Conservation (phyloP, 2,329 filamentous ascomycete species). For the Coleophoma crateriformis region DNA sequence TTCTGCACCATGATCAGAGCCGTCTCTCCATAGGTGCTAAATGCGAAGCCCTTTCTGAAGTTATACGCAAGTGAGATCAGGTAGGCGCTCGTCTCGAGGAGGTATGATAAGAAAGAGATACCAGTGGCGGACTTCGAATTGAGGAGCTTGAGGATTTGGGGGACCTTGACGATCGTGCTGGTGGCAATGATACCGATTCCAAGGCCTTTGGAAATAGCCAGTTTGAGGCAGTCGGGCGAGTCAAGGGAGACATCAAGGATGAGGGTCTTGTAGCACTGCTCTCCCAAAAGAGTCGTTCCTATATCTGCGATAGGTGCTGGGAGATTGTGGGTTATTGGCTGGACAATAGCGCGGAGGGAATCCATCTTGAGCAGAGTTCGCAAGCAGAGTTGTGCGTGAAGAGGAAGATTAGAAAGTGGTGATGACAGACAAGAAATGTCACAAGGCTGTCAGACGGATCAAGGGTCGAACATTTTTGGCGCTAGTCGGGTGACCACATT, state of each 20-base stretch:
- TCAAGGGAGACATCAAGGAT: slow-evolving; percentile 78
- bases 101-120: slow-evolving; percentile 83
- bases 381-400: not conserved
- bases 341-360: slow-evolving; percentile 51
- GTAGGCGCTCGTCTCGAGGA: slow-evolving; percentile 84
- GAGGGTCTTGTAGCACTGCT: slow-evolving; percentile 78
- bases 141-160: slow-evolving; percentile 91
- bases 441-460: not conserved
- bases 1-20: slow-evolving; percentile 90
- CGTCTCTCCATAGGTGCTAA: slow-evolving; percentile 95
- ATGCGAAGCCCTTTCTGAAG: slow-evolving; percentile 83
- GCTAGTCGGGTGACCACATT: not conserved
- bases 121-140: slow-evolving; percentile 75
- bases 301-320: slow-evolving; percentile 70
- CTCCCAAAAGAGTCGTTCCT: slow-evolving; percentile 74
- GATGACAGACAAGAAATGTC: not conserved
- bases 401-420: not conserved
- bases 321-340: slow-evolving; percentile 66
- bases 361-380: slow-evolving; percentile 43
- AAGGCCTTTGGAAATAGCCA: slow-evolving; percentile 86
- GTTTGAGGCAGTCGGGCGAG: slow-evolving; percentile 75
- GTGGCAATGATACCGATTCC: slow-evolving; percentile 91
- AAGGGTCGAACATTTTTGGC: not conserved
- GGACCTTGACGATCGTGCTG: slow-evolving; percentile 89
- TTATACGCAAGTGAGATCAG: slow-evolving; percentile 92